Evolutionary conservation across 2,329 filamentous ascomycete genomes (phyloP).

Genomic region (Periglandula ipomoeae): DNA sequence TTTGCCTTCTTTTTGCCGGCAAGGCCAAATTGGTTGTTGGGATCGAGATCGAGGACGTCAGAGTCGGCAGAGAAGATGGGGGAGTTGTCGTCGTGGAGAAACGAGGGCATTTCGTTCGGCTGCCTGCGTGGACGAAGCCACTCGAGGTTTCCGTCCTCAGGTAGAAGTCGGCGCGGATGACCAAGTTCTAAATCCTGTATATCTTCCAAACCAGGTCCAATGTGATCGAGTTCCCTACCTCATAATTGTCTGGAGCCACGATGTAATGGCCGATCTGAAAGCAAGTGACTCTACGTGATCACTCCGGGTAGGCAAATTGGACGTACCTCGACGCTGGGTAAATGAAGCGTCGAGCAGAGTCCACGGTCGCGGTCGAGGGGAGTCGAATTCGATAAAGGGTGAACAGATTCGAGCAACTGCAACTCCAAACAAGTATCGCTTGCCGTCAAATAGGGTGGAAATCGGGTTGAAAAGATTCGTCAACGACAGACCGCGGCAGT

Average conservation of each 20-base stretch:
- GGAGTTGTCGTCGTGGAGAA: conserved; percentile 37
- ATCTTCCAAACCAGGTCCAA: background rate
- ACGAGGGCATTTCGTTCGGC: conserved; percentile 41
- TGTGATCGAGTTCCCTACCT: background rate
- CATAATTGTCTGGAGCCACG: background rate
- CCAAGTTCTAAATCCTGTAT: background rate
- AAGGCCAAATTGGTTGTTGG: conserved; percentile 27
- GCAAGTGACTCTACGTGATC: background rate
- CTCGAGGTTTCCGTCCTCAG: background rate
- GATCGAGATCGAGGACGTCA: conserved; percentile 36
- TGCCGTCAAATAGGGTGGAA: background rate
- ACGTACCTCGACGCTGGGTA: background rate
- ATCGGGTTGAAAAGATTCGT: background rate
- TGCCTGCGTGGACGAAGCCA: conserved; percentile 5
- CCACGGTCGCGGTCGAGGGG: background rate
- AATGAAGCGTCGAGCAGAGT: background rate
- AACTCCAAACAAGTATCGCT: background rate
- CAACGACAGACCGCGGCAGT: background rate
- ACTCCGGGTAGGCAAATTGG: background rate
- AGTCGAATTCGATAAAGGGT: too few species aligned
- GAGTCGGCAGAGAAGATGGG: conserved; percentile 31
- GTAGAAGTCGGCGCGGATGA: background rate
- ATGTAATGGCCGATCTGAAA: background rate
- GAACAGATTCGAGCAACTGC: too few species aligned
- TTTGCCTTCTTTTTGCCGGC: conserved; percentile 25